Conservation (phyloP, 1,284 basidiomycete species). For the Lentinula novae-zelandiae region DNA sequence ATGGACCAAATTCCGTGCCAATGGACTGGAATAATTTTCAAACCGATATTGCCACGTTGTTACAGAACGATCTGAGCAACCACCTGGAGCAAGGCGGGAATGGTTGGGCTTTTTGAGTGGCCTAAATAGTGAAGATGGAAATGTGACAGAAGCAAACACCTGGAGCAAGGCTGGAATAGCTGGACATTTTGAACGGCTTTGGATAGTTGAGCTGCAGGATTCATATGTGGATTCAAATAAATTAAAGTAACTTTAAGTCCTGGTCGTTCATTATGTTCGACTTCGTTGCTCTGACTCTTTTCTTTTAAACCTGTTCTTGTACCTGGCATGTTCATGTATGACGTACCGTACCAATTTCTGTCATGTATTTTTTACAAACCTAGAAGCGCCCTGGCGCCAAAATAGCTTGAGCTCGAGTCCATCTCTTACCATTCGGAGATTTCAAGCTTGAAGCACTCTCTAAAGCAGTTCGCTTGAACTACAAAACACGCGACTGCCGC, state of each 20-base stretch:
- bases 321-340: neutral
- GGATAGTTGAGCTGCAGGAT: neutral
- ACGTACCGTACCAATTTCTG: no score
- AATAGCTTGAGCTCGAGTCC: neutral
- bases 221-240: neutral
- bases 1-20: neutral
- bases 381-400: no score
- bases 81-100: slow-evolving; percentile 16
- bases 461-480: neutral
- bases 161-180: slow-evolving; percentile 16
- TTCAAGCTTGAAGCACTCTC: neutral
- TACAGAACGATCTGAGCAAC: slow-evolving; percentile 14
- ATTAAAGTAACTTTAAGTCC: neutral
- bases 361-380: neutral
- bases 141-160: slow-evolving; percentile 11
- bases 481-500: neutral
- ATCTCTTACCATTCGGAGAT: neutral
- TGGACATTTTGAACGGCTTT: slow-evolving; percentile 13
- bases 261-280: neutral
- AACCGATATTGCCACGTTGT: slow-evolving; percentile 12
- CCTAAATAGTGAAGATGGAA: no score
- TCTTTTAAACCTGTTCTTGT: neutral
- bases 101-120: slow-evolving; percentile 16
- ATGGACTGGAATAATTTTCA: slow-evolving; percentile 17
- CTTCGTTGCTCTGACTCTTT: neutral